A percentile compares a stretch with the other conserved stretches of the same genome.
Evolutionary conservation across 2,329 filamentous ascomycete species (phyloP).

Genomic region (Mycocentrospora acerina): DNA sequence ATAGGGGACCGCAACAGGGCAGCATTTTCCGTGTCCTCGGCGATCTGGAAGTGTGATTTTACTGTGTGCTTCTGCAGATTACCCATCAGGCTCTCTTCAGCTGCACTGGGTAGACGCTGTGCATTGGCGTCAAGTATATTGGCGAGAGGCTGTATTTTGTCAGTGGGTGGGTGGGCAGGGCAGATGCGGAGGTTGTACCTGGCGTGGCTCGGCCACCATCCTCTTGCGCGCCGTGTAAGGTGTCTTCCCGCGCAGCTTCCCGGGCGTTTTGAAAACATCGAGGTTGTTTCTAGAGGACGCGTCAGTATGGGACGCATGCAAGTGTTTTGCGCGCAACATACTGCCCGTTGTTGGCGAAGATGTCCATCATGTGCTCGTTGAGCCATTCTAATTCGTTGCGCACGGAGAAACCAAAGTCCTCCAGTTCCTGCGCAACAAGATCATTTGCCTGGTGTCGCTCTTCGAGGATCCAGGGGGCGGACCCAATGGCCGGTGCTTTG

Average conservation of each 20-base stretch:
- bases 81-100: slow-evolving; percentile 54
- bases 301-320: slow-evolving; percentile 26
- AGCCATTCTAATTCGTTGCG: slow-evolving; percentile 96
- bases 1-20: slow-evolving; percentile 24
- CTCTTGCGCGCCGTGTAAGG: slow-evolving; percentile 69
- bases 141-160: slow-evolving; percentile 47
- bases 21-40: slow-evolving; percentile 53
- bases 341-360: slow-evolving; percentile 86
- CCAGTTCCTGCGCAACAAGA: slow-evolving; percentile 77
- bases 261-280: slow-evolving; percentile 94
- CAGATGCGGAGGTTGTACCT: slow-evolving; percentile 62
- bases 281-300: slow-evolving; percentile 69
- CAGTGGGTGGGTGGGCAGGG: slow-evolving; percentile 16
- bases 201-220: slow-evolving; percentile 57
- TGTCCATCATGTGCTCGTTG: slow-evolving; percentile 96
- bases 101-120: slow-evolving; percentile 53
- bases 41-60: slow-evolving; percentile 62
- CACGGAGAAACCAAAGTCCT: slow-evolving; percentile 90
- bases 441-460: slow-evolving; percentile 78
- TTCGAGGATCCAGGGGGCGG: slow-evolving; percentile 78
- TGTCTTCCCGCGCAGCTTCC: slow-evolving; percentile 79
- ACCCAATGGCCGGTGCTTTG: slow-evolving; percentile 65
- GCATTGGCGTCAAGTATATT: slow-evolving; percentile 51
- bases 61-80: slow-evolving; percentile 56
- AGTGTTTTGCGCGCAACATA: slow-evolving; percentile 52